Percentiles rank a stretch among this genome's conserved stretches.
Conservation (phyloP, 2,329 filamentous ascomycete genomes). For the Dissoconium aciculare region DNA sequence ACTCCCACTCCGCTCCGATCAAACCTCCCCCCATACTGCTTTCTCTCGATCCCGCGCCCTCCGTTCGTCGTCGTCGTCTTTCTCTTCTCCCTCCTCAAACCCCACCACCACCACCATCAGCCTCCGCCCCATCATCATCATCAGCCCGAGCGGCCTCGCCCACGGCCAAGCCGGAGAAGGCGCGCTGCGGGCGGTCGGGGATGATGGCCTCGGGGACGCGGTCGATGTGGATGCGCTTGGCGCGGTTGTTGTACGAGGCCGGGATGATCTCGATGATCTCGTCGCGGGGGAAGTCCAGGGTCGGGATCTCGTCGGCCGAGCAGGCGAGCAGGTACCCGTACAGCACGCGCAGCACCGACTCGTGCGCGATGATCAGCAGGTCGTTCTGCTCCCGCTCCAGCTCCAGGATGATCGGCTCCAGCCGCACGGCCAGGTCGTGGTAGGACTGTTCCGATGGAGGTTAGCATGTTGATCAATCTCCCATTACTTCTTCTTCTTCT, state of each 20-base stretch:
- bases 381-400: constrained; percentile 94
- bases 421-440: constrained; percentile 90
- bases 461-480: constrained; percentile 2
- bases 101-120: too few species aligned
- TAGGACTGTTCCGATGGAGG: constrained; percentile 53
- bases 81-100: too few species aligned
- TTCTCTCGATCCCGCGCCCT: too few species aligned
- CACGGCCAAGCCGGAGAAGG: constrained; percentile 33
- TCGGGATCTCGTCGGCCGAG: constrained; percentile 85
- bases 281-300: constrained; percentile 81
- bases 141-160: too few species aligned
- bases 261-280: constrained; percentile 99
- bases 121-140: too few species aligned
- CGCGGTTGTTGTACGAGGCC: constrained; percentile 91
- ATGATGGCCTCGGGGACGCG: constrained; percentile 50
- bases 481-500: not conserved
- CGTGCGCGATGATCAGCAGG: constrained; percentile 94
- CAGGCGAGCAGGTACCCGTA: constrained; percentile 99
- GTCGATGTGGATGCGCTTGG: constrained; percentile 77
- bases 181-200: constrained; percentile 51
- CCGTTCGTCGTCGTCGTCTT: too few species aligned
- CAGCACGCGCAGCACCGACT: constrained; percentile 89
- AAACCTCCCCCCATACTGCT: too few species aligned
- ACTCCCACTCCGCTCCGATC: too few species aligned
- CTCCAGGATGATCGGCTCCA: constrained; percentile 95